Percentiles rank a stretch among this genome's conserved stretches.
These are phyloP conservation scores for Tolypocladium album DNA, from an alignment of 2,329 filamentous ascomycete species.

Conservation along the genomic window DNA sequence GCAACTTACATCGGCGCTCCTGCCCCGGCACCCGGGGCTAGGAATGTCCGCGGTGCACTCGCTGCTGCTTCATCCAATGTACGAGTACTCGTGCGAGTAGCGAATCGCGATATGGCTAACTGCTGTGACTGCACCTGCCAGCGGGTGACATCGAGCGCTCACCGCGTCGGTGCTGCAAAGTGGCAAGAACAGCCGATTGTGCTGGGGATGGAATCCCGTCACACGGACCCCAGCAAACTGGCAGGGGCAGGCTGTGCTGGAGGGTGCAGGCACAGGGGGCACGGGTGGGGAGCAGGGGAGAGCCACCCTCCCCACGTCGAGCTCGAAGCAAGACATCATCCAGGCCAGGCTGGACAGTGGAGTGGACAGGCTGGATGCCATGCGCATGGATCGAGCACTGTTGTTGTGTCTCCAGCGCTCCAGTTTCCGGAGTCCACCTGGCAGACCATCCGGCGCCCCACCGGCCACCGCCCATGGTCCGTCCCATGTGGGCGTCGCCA, in stretches of 20 bases:
- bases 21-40: background rate
- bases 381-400: background rate
- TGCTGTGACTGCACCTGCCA: background rate
- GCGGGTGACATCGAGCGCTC: background rate
- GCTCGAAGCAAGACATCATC: slow-evolving; percentile 1
- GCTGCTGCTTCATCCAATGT: background rate
- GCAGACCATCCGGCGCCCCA: background rate
- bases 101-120: background rate
- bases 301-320: background rate
- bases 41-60: background rate
- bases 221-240: background rate
- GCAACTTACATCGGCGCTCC: background rate
- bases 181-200: background rate
- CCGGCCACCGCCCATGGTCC: background rate
- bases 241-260: background rate
- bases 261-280: background rate
- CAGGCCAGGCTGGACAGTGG: background rate
- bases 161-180: background rate
- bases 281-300: background rate
- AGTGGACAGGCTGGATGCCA: background rate
- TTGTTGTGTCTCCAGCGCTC: background rate
- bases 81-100: background rate
- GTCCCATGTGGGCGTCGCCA: slow-evolving; percentile 1
- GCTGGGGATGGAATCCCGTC: background rate
- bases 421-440: background rate